A percentile compares a stretch with the other conserved stretches of the same genome.
Evolutionary conservation across 768 basidiomycete species (phyloP).

Genomic region (Amanita pallidorosea): DNA sequence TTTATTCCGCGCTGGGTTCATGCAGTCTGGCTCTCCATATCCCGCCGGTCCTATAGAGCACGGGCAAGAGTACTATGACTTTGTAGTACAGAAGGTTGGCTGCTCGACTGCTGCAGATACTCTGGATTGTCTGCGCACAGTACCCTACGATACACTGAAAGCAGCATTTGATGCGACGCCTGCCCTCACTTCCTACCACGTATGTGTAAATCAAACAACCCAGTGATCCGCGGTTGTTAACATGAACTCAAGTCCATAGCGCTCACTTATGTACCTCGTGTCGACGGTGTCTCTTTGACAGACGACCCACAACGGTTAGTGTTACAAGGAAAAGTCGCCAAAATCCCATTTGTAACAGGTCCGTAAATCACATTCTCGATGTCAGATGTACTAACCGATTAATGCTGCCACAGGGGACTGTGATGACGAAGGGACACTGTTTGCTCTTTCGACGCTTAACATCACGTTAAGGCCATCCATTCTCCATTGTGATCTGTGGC

Average conservation of each 20-base stretch:
- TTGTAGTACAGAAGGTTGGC: constrained; percentile 22
- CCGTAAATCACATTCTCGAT: background rate
- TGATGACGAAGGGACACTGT: constrained; percentile 53
- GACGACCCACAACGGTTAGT: constrained; percentile 33
- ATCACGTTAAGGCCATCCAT: constrained; percentile 28
- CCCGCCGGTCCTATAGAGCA: constrained; percentile 30
- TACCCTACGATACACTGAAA: constrained; percentile 19
- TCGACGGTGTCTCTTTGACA: constrained; percentile 39
- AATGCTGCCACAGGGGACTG: constrained; percentile 27
- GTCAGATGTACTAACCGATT: background rate
- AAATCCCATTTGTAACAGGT: constrained; percentile 39
- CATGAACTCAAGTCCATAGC: constrained; percentile 20
- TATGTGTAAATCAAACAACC: constrained; percentile 12
- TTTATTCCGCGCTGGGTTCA: constrained; percentile 35
- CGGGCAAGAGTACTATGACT: constrained; percentile 36
- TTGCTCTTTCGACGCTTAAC: constrained; percentile 37
- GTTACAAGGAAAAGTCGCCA: constrained; percentile 30
- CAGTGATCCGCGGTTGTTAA: constrained; percentile 8
- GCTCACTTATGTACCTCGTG: constrained; percentile 37
- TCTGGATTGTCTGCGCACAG: constrained; percentile 28
- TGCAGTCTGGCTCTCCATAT: constrained; percentile 38
- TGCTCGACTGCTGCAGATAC: constrained; percentile 11
- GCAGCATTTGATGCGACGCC: constrained; percentile 20
- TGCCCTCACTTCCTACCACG: constrained; percentile 23
- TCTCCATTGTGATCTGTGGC: background rate